These are phyloP conservation scores for Zygotorulaspora sp. DNA, from an alignment of 805 yeast species.

Conservation along the genomic window DNA sequence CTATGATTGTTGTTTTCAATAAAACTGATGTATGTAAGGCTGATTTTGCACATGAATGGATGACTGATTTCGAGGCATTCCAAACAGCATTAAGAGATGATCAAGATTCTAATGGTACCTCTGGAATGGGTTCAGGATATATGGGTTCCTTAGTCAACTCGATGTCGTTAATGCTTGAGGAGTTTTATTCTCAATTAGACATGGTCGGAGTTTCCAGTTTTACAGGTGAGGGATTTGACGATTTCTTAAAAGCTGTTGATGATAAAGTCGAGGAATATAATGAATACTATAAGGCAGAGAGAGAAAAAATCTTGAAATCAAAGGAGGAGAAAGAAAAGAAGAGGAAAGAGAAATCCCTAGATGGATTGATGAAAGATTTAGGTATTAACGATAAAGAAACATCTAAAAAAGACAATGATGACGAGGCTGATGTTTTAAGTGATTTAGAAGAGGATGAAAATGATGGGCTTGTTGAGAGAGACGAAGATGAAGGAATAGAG, in stretches of 20 bases:
- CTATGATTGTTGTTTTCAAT: slow-evolving; percentile 94
- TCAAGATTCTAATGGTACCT: slow-evolving; percentile 56
- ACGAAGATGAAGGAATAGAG: slow-evolving; percentile 51
- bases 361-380: slow-evolving; percentile 78
- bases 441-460: slow-evolving; percentile 40
- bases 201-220: slow-evolving; percentile 89
- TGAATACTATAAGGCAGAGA: slow-evolving; percentile 75
- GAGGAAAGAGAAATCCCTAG: slow-evolving; percentile 66
- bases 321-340: slow-evolving; percentile 71
- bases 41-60: slow-evolving; percentile 91
- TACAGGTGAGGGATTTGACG: slow-evolving; percentile 93
- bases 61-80: slow-evolving; percentile 91
- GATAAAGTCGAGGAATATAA: slow-evolving; percentile 84
- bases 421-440: slow-evolving; percentile 52
- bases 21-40: slow-evolving; percentile 86
- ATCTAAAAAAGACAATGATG: slow-evolving; percentile 40
- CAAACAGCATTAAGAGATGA: slow-evolving; percentile 70
- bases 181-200: slow-evolving; percentile 88
- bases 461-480: slow-evolving; percentile 41
- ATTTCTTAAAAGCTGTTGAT: slow-evolving; percentile 79
- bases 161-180: slow-evolving; percentile 93
- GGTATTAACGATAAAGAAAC: slow-evolving; percentile 49
- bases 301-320: slow-evolving; percentile 72
- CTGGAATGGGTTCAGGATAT: slow-evolving; percentile 66
- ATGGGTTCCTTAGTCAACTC: slow-evolving; percentile 93